phyloP scores from a whole-genome alignment of 202 grass and related monocot species.

The Dendrocalamus latiflorus region DNA sequence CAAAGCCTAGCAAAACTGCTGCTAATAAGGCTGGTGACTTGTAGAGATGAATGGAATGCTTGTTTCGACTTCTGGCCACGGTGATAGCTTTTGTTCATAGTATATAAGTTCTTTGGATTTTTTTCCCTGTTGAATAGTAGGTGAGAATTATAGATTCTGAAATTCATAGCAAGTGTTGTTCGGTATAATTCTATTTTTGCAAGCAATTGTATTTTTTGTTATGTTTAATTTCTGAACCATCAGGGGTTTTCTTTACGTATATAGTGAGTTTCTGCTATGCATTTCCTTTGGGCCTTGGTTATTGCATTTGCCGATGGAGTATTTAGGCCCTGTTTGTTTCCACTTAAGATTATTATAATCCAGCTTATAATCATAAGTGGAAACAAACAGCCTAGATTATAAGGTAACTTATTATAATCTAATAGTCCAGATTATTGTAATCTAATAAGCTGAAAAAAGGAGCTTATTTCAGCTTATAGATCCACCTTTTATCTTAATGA shows the following conservation, averaged over 20 bases:
- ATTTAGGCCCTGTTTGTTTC: no score
- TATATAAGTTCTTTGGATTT: constrained; percentile 33
- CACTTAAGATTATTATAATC: no score
- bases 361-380: no score
- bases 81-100: constrained; percentile 23
- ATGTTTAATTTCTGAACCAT: no score
- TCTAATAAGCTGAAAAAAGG: no score
- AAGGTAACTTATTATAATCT: no score
- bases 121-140: constrained; percentile 21
- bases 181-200: constrained; percentile 15
- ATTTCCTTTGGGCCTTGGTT: no score
- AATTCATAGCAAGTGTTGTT: constrained; percentile 21
- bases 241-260: neutral
- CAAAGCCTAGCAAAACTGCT: constrained; percentile 56
- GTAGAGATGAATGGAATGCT: constrained; percentile 28
- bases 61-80: neutral
- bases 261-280: neutral
- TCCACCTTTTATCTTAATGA: no score
- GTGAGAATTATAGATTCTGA: constrained; percentile 34
- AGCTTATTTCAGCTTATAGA: no score
- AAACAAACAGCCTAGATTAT: no score
- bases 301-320: neutral
- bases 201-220: neutral
- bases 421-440: no score
- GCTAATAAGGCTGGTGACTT: constrained; percentile 39